Conservation (phyloP, 768 basidiomycete species). For the Mycena kentingensis region DNA sequence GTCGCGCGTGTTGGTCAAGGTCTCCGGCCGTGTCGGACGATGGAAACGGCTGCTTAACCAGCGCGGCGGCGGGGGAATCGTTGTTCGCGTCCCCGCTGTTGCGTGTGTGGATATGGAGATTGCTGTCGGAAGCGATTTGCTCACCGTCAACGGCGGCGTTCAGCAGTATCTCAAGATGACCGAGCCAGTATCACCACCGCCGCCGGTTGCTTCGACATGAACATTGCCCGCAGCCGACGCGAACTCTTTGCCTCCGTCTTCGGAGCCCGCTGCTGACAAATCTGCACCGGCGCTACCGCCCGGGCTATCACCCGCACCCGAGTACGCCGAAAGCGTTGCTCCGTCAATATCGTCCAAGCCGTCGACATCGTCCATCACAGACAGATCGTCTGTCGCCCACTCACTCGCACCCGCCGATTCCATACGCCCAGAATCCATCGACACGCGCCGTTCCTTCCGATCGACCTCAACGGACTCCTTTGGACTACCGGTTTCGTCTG, state of each 20-base stretch:
- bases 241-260: background rate
- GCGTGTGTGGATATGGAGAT: slow-evolving; percentile 58
- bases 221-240: background rate
- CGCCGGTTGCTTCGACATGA: background rate
- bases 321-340: slow-evolving; percentile 10
- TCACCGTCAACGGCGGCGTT: slow-evolving; percentile 61
- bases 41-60: slow-evolving; percentile 79
- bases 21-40: slow-evolving; percentile 79
- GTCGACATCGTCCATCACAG: background rate
- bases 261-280: too few species aligned
- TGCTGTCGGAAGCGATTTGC: slow-evolving; percentile 58
- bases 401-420: slow-evolving; percentile 6
- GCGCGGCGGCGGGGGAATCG: slow-evolving; percentile 31
- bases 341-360: too few species aligned
- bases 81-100: slow-evolving; percentile 32
- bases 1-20: slow-evolving; percentile 76
- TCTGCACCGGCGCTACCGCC: too few species aligned
- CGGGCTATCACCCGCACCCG: too few species aligned
- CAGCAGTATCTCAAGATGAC: slow-evolving; percentile 66
- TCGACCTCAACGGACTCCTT: slow-evolving; percentile 56
- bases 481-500: slow-evolving; percentile 41
- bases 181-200: slow-evolving; percentile 31
- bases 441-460: slow-evolving; percentile 43
- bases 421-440: slow-evolving; percentile 1
- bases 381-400: background rate